These are phyloP conservation scores for Saccharomyces hybrid DNA, from an alignment of 1,139 yeast species.

Conservation along the genomic window DNA sequence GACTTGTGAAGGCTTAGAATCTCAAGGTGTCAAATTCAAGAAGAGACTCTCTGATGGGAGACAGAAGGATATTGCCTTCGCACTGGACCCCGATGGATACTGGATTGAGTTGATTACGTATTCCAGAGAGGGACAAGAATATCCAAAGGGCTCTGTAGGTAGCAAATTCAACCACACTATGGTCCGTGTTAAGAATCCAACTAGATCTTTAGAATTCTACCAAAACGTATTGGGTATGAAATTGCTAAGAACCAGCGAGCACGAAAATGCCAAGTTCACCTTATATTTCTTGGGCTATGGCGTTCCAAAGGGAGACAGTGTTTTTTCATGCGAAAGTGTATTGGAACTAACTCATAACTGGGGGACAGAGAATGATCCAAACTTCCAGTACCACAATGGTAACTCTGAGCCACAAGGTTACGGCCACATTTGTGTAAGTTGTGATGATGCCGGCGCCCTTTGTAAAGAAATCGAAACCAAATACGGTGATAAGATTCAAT, in stretches of 20 bases:
- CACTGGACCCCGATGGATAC: constrained; percentile 90
- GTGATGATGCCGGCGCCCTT: constrained; percentile 53
- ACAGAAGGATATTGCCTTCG: constrained; percentile 88
- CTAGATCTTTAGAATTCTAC: constrained; percentile 68
- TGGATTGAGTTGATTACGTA: constrained; percentile 89
- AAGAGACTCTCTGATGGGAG: constrained; percentile 84
- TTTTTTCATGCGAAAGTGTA: constrained; percentile 47
- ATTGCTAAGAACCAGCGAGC: constrained; percentile 47
- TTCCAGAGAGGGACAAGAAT: constrained; percentile 32
- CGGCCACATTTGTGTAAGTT: constrained; percentile 78
- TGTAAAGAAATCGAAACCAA: constrained; percentile 43
- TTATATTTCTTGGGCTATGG: constrained; percentile 77
- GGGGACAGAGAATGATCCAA: constrained; percentile 80
- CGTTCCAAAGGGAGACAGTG: constrained; percentile 31
- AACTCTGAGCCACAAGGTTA: constrained; percentile 74
- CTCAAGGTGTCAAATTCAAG: constrained; percentile 61
- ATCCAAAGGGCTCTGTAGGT: constrained; percentile 36
- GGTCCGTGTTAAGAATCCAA: constrained; percentile 86
- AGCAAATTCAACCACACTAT: constrained; percentile 81
- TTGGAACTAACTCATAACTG: constrained; percentile 90
- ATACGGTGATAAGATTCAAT: constrained; percentile 42
- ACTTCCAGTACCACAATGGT: constrained; percentile 76
- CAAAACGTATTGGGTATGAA: constrained; percentile 73
- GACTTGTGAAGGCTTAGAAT: constrained; percentile 51
- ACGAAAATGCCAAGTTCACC: constrained; percentile 68